Percentiles rank a stretch among this genome's conserved stretches.
Evolutionary conservation across 139 green algal species (phyloP).

Genomic region (Micractinium sp.): DNA sequence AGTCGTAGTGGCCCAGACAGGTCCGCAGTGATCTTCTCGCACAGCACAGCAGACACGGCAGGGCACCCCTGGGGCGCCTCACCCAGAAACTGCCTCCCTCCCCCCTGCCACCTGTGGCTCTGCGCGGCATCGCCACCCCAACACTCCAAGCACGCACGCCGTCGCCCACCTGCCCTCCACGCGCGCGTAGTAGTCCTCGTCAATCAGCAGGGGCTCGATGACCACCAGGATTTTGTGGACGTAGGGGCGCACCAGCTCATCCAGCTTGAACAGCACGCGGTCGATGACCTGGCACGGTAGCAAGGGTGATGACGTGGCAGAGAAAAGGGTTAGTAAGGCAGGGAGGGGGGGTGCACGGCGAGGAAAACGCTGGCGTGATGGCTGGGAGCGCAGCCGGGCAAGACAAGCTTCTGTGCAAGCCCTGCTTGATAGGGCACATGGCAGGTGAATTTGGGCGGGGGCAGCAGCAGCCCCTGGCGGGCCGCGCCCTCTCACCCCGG

Average conservation of each 20-base stretch:
- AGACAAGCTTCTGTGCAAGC: too few species aligned
- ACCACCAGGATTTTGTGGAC: conserved; percentile 99
- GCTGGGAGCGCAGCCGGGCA: too few species aligned
- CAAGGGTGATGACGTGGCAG: neutral
- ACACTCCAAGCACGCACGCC: neutral
- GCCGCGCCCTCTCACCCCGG: too few species aligned
- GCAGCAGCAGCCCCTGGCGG: too few species aligned
- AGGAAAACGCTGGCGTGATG: too few species aligned
- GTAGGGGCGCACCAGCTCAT: conserved; percentile 97
- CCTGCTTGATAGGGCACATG: too few species aligned
- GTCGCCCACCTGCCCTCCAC: conserved; percentile 84
- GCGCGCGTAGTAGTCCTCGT: conserved; percentile 99
- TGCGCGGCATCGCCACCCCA: neutral
- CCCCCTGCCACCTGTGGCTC: too few species aligned
- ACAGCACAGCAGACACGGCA: neutral
- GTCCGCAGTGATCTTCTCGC: too few species aligned
- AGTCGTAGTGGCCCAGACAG: too few species aligned
- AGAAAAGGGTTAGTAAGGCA: neutral
- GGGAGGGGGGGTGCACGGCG: neutral
- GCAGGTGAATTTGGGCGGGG: too few species aligned
- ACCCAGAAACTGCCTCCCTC: neutral
- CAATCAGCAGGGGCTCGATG: conserved; percentile 99
- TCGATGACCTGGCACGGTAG: conserved; percentile 78
- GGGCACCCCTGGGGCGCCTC: too few species aligned
- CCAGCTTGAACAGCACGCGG: conserved; percentile 97